Percentiles rank a stretch among this genome's conserved stretches.
Evolutionary conservation across 1,284 basidiomycete genomes (phyloP).

Genomic region (Meripilus lineatus): DNA sequence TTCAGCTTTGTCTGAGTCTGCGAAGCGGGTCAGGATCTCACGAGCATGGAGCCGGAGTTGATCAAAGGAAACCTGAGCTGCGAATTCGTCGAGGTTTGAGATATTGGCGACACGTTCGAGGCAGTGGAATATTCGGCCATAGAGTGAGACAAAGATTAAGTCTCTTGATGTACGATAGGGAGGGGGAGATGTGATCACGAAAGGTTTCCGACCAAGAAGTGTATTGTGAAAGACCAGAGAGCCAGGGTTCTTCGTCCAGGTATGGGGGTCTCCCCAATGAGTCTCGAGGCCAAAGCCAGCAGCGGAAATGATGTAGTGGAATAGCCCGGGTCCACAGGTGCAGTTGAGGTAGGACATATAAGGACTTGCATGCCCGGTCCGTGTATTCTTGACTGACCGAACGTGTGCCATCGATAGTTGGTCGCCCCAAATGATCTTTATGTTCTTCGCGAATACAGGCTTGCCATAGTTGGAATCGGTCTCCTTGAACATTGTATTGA

Average conservation of each 20-base stretch:
- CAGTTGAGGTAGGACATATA: conserved; percentile 23
- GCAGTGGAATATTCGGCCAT: conserved; percentile 3
- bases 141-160: conserved; percentile 7
- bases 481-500: conserved; percentile 26
- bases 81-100: conserved; percentile 3
- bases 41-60: background rate
- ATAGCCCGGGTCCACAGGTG: conserved; percentile 31
- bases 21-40: conserved; percentile 2
- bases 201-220: conserved; percentile 25
- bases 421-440: conserved; percentile 29
- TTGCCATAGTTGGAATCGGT: too few species aligned
- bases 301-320: conserved; percentile 34
- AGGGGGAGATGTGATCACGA: conserved; percentile 11
- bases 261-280: conserved; percentile 10
- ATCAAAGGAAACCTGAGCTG: conserved; percentile 1
- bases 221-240: conserved; percentile 31
- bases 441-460: too few species aligned
- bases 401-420: conserved; percentile 33
- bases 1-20: conserved; percentile 21
- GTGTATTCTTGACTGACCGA: conserved; percentile 23
- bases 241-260: conserved; percentile 26
- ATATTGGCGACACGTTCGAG: conserved; percentile 1
- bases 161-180: conserved; percentile 1
- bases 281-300: conserved; percentile 24
- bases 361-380: conserved; percentile 32